A percentile compares a stretch with the other conserved stretches of the same genome.
phyloP scores from a whole-genome alignment of 2,329 filamentous ascomycete species.

The Lasiodiplodia sp. region DNA sequence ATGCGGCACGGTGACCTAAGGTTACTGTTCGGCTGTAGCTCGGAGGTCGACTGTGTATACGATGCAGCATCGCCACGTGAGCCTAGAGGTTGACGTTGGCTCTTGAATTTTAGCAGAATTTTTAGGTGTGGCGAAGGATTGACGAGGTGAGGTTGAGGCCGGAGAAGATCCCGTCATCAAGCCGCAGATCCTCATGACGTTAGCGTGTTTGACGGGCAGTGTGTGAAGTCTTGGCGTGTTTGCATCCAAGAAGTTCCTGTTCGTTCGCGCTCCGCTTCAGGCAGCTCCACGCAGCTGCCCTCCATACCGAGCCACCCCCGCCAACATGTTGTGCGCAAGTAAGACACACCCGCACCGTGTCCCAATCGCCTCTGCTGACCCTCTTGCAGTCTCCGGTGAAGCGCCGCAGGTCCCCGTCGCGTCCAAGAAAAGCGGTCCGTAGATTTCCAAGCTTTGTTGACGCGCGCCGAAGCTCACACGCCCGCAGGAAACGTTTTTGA shows the following conservation, averaged over 20 bases:
- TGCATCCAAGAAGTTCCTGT: conserved; percentile 24
- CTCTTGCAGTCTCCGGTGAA: conserved; percentile 84
- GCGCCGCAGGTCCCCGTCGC: conserved; percentile 93
- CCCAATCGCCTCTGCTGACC: conserved; percentile 33
- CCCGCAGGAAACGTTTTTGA: conserved; percentile 84
- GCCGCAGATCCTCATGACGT: conserved; percentile 15
- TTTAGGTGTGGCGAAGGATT: conserved; percentile 10
- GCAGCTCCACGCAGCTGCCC: conserved; percentile 23
- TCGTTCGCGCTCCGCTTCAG: conserved; percentile 6
- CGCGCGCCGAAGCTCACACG: conserved; percentile 40
- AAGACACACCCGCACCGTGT: conserved; percentile 31
- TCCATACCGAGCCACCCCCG: conserved; percentile 11
- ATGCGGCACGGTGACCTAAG: background rate
- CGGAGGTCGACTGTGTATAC: background rate
- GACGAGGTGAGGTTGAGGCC: conserved; percentile 21
- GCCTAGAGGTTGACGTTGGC: background rate
- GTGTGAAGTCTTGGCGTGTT: conserved; percentile 10
- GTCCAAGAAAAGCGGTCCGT: conserved; percentile 89
- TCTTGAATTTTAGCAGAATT: background rate
- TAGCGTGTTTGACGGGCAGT: conserved; percentile 3
- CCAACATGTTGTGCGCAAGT: conserved; percentile 50
- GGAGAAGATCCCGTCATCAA: conserved; percentile 15
- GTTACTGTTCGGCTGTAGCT: background rate
- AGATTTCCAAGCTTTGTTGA: conserved; percentile 32
- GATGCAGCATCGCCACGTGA: background rate